Evolutionary conservation across 257 asterid species (phyloP).

Genomic region (Lithospermum erythrorhizon): DNA sequence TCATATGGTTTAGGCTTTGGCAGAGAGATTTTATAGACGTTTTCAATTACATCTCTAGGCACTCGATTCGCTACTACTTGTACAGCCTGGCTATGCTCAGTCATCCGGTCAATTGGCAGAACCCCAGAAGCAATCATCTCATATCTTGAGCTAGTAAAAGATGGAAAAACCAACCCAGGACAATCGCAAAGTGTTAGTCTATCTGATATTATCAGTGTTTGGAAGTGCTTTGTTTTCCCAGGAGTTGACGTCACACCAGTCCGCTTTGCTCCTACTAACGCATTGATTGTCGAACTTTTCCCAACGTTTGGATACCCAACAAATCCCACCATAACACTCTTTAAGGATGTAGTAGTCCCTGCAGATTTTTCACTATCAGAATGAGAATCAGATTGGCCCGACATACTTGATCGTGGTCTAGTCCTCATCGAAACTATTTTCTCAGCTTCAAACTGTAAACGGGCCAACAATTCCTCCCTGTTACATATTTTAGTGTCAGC

Average conservation of each 20-base stretch:
- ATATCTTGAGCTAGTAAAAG: constrained; percentile 91
- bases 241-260: constrained; percentile 99
- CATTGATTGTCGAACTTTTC: constrained; percentile 96
- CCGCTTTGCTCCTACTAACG: constrained; percentile 82
- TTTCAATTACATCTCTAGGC: constrained; percentile 55
- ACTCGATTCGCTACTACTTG: constrained; percentile 89
- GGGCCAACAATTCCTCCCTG: constrained; percentile 68
- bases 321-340: constrained; percentile 68
- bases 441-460: constrained; percentile 86
- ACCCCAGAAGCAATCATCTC: constrained; percentile 99
- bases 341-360: constrained; percentile 12
- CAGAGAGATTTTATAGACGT: constrained; percentile 56
- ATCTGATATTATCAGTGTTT: constrained; percentile 82
- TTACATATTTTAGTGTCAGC: constrained; percentile 57
- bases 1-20: constrained; percentile 89
- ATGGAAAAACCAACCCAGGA: constrained; percentile 95
- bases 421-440: constrained; percentile 50
- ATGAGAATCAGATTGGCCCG: constrained; percentile 16
- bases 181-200: constrained; percentile 91
- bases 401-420: constrained; percentile 16
- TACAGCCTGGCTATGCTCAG: constrained; percentile 85
- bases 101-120: constrained; percentile 78
- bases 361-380: constrained; percentile 18
- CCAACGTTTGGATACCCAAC: constrained; percentile 99
- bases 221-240: constrained; percentile 97